phyloP scores from a whole-genome alignment of 306 rosid genomes.

The Vicia villosa region DNA sequence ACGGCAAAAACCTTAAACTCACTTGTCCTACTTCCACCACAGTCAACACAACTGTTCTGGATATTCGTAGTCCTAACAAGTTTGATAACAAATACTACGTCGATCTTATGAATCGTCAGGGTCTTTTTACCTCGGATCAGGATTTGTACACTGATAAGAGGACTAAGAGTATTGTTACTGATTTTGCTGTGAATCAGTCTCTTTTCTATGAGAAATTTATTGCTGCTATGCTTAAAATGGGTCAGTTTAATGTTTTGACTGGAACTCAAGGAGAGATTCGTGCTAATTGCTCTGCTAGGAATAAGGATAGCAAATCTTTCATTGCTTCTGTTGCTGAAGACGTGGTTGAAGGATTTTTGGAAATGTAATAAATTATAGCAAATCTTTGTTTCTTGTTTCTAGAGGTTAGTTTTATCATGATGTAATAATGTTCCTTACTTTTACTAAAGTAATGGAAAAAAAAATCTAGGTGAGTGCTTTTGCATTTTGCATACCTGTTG shows the following conservation, averaged over 20 bases:
- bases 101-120: constrained; percentile 67
- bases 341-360: constrained; percentile 6
- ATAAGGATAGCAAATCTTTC: constrained; percentile 34
- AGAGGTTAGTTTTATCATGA: not conserved
- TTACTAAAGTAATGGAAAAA: not conserved
- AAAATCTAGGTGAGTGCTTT: not conserved
- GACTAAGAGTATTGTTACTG: constrained; percentile 52
- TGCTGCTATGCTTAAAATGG: constrained; percentile 68
- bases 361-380: not conserved
- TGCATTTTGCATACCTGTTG: not conserved
- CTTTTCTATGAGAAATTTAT: constrained; percentile 62
- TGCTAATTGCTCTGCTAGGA: constrained; percentile 61
- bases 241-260: constrained; percentile 66
- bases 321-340: constrained; percentile 46
- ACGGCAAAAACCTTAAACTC: constrained; percentile 48
- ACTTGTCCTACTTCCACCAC: constrained; percentile 37
- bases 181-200: constrained; percentile 55
- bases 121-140: constrained; percentile 68
- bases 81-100: constrained; percentile 77
- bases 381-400: constrained; percentile 1
- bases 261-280: constrained; percentile 64
- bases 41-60: constrained; percentile 44
- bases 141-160: constrained; percentile 52
- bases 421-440: constrained; percentile 11
- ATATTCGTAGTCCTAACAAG: constrained; percentile 54